Conservation (phyloP, 805 yeast species). For the Pachysolen tannophilus region DNA sequence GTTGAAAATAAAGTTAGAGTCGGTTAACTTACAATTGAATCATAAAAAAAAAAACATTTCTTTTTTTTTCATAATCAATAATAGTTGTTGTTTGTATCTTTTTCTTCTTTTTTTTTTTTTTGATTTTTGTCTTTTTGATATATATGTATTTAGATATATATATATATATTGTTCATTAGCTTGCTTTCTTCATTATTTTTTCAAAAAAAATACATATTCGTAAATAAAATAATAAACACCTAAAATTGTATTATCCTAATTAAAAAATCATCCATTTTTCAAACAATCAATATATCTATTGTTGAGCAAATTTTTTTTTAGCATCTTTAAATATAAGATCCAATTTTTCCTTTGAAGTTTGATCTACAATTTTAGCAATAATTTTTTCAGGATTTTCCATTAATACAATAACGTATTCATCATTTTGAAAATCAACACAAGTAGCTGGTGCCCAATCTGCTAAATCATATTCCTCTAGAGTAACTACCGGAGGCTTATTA, state of each 20-base stretch:
- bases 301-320: conserved; percentile 19
- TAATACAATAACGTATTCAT: conserved; percentile 34
- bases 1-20: too few relatives aligned
- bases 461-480: conserved; percentile 38
- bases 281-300: too few relatives aligned
- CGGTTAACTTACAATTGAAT: too few relatives aligned
- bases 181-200: too few relatives aligned
- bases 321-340: conserved; percentile 40
- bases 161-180: too few relatives aligned
- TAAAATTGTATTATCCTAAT: too few relatives aligned
- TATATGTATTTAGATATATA: not conserved
- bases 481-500: conserved; percentile 39
- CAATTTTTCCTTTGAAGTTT: conserved; percentile 28
- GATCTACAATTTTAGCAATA: conserved; percentile 36
- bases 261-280: too few relatives aligned
- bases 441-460: conserved; percentile 46
- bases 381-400: conserved; percentile 33
- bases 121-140: not conserved
- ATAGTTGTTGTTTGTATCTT: too few relatives aligned
- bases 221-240: too few relatives aligned
- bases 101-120: too few relatives aligned
- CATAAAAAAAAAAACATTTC: too few relatives aligned
- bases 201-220: not conserved
- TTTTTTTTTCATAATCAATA: too few relatives aligned
- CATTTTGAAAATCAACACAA: conserved; percentile 32